These are phyloP conservation scores for Coemansia sp. DNA, from an alignment of 192 early-diverging fungal genomes.

Conservation along the genomic window DNA sequence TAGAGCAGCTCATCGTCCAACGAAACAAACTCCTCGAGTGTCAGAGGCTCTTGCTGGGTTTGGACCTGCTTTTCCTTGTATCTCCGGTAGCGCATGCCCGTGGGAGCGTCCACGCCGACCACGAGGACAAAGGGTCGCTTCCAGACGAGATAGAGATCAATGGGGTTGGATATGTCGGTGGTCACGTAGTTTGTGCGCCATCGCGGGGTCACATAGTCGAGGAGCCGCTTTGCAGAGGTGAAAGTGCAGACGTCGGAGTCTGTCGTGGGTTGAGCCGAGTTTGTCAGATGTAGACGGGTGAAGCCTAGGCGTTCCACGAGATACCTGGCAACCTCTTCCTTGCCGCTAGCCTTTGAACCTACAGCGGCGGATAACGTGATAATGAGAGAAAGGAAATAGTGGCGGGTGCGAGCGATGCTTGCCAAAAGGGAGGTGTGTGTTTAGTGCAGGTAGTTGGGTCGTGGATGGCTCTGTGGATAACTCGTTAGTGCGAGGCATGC, in stretches of 20 bases:
- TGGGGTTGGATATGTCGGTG: conserved; percentile 54
- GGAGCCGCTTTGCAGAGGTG: conserved; percentile 54
- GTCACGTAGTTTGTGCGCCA: conserved; percentile 77
- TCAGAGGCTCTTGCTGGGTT: conserved; percentile 1
- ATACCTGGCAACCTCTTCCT: conserved; percentile 38
- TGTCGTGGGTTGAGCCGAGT: not conserved
- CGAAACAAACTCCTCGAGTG: conserved; percentile 59
- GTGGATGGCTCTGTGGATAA: no score
- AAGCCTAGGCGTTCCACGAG: conserved; percentile 12
- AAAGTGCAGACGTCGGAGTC: conserved; percentile 45
- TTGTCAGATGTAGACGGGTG: conserved; percentile 12
- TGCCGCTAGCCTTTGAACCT: conserved; percentile 49
- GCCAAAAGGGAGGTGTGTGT: no score
- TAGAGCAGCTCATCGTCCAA: conserved; percentile 56
- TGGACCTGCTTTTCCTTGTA: conserved; percentile 37
- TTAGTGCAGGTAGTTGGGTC: no score
- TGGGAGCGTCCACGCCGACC: conserved; percentile 81
- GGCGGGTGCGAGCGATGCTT: no score
- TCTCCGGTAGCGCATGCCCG: conserved; percentile 63
- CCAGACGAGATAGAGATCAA: conserved; percentile 58
- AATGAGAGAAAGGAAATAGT: not conserved
- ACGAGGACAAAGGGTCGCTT: conserved; percentile 78
- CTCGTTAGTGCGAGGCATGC: no score
- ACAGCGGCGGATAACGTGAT: no score
- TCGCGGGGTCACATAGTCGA: conserved; percentile 65